Base-by-base conservation (phyloP, 768 basidiomycete genomes). In the Pholiota conissans region DNA sequence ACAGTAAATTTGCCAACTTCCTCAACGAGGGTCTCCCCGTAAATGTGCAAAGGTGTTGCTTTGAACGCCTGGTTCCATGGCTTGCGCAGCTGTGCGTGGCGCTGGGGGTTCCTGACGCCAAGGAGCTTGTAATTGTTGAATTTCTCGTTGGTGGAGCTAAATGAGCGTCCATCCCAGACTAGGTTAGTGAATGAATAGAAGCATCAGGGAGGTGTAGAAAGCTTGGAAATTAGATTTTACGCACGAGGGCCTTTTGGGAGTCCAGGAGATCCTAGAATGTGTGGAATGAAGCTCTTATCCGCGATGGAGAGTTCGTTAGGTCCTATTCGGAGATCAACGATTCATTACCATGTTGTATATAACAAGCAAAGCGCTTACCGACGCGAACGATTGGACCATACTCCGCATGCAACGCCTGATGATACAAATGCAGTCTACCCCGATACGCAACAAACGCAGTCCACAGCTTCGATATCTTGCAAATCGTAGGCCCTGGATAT, bases 371-470 rank as follows among this genome's bases (percentile, higher is more conserved):
- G 7, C 5, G 50, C 74, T 29, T 53, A 82, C 85, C 85, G 32
- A 80, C 76, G 34, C 86, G 74, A n/a, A 87, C 83, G 30, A 81
- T 69, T n/a, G 81, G 74, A 0, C 85, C 85, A 57, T 85, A 85
- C 22, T 68, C 70, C 11, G 75, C 72, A 62, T 86, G 85, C 30
- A 86, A 59, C 4, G 63, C 55, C 48, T 78, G 67, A 54, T 78
- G 76, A 55, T 77, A 77, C 0, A 71, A 53, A 57, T 85, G 81
- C 24, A 78, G 72, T 55, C 75, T 73, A 2, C 82, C 82, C 9
- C 52, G 55, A 26, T 56, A 68, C 1, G 72, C 69, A 10, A 76
- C 57, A 39, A 57, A 72, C 0, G 70, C 71, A 1, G 69, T 65
- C 69, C 74, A 76, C 0, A 79, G 35, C 58, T 78, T 79, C 7